phyloP scores from a whole-genome alignment of 208 protist species.

The Wallacemonas sp. region DNA sequence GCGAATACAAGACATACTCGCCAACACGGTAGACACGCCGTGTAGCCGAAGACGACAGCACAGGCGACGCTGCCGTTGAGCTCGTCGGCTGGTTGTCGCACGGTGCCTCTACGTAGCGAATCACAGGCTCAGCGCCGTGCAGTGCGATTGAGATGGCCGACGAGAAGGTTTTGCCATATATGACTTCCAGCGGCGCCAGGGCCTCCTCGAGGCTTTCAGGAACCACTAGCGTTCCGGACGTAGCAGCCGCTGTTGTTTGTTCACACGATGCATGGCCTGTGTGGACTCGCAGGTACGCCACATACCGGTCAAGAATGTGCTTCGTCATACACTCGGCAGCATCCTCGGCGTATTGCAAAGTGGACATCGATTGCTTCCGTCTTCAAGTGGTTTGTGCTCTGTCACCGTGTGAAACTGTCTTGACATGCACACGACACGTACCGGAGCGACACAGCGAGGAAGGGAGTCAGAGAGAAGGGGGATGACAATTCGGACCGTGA shows the following conservation, averaged over 20 bases:
- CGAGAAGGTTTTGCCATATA: slow-evolving; percentile 76
- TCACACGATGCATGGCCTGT: background rate
- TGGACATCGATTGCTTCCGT: background rate
- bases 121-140: slow-evolving; percentile 63
- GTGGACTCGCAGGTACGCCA: background rate
- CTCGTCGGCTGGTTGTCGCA: background rate
- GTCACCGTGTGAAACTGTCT: background rate
- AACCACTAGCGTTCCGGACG: background rate
- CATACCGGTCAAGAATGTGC: slow-evolving; percentile 13
- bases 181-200: slow-evolving; percentile 68
- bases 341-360: slow-evolving; percentile 1
- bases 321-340: slow-evolving; percentile 11
- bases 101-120: slow-evolving; percentile 53
- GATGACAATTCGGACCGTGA: too few relatives aligned
- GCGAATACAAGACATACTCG: slow-evolving; percentile 71
- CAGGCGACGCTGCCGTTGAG: background rate
- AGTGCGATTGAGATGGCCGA: slow-evolving; percentile 77
- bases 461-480: background rate
- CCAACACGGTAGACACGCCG: slow-evolving; percentile 77
- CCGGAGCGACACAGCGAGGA: background rate
- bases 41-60: background rate
- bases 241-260: background rate
- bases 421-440: too few relatives aligned
- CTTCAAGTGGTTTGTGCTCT: background rate
- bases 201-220: slow-evolving; percentile 42